phyloP scores from a whole-genome alignment of 306 rosid species.

The Medicago truncatula region DNA sequence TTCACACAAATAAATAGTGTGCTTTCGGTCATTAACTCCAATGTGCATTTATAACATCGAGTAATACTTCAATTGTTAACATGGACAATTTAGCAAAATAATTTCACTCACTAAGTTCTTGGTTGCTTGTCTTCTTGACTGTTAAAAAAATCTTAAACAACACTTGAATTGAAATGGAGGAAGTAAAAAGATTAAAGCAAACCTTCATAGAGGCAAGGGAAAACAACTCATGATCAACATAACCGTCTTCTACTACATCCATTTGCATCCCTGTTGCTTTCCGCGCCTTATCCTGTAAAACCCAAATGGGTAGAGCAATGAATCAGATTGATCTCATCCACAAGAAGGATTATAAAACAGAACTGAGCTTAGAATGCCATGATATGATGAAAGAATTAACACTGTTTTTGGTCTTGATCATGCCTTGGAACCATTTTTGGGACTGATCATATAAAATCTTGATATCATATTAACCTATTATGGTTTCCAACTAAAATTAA shows the following conservation, averaged over 20 bases:
- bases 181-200: neutral
- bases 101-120: neutral
- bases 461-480: neutral
- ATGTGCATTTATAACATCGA: neutral
- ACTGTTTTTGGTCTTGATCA: neutral
- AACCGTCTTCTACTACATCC: conserved; percentile 82
- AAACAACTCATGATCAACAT: conserved; percentile 75
- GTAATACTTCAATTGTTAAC: neutral
- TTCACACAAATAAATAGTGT: neutral
- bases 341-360: neutral
- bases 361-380: conserved; percentile 1
- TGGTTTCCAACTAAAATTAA: neutral
- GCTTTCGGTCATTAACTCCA: neutral
- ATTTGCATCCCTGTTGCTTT: conserved; percentile 89
- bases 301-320: conserved; percentile 30
- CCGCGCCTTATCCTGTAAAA: conserved; percentile 76
- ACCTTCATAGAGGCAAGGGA: conserved; percentile 91
- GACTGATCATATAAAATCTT: neutral
- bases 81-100: neutral
- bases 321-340: conserved; percentile 32
- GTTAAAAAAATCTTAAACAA: neutral
- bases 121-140: neutral
- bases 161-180: neutral
- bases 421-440: neutral
- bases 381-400: neutral